Base-by-base conservation (phyloP, 2,329 filamentous ascomycete species). In the Epichloe brachyelytri region DNA sequence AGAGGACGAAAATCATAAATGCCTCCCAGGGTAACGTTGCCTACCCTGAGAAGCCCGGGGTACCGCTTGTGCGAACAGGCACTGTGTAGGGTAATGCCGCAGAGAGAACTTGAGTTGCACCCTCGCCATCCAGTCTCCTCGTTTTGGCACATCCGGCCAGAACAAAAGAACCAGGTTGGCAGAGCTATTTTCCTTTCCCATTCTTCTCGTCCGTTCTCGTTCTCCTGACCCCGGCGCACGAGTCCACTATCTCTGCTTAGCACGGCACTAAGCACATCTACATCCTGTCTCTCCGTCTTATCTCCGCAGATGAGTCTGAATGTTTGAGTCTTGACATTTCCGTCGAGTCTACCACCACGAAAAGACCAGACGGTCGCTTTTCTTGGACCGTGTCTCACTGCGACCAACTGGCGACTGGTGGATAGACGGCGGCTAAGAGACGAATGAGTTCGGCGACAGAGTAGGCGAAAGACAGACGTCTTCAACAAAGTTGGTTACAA, bases 151-250 rank as follows among this genome's bases (percentile, higher is more conserved):
- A 11, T 43, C 12, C 20, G 22, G 33, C 22, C 50, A 48, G 45
- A 46, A 43, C 22, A 52, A 43, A 47, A 50, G 43, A 36, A 47
- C 34, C 51, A 49, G 22, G 43, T 37, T n/a, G 40, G 36, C 19
- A 30, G 30, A 30, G 30, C 30, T 30, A 30, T 30, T 4, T 30
- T 30, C 7, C 36, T n/a, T 15, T 38, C 36, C 11, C 5, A n/a
- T 38, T 38, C 36, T 7, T 38, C 14, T 38, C 12, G 36, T 38
- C 12, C 38, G 17, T 48, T 12, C 38, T 20, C 30, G 14, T 30
- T 22, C 14, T 43, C 30, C 30, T 15, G 43, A 15, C 22, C 30
- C n/a, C 17, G 8, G 36, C 41, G 37, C 46, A 39, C 36, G 17
- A 48, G 37, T 34, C 26, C 46, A 48, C 22, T n/a, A 7, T 41